Base-by-base conservation (phyloP, 2,329 filamentous ascomycete genomes). In the Ceratocystis cubensis region DNA sequence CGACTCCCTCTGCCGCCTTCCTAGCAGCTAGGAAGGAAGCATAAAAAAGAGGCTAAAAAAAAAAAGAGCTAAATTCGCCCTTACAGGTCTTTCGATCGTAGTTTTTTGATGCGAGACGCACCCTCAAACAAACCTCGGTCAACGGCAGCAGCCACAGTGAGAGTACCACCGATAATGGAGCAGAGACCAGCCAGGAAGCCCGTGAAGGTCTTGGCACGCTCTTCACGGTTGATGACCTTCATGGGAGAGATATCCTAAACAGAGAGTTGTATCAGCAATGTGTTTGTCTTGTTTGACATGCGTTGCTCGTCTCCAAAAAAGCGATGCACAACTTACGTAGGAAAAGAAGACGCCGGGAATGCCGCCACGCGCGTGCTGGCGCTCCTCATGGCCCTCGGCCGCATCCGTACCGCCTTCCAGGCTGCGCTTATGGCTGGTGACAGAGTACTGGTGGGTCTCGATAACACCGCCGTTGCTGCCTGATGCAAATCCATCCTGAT, bases 311-410 rank as follows among this genome's bases (percentile, higher is more conserved):
- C 2, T 59, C 10, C 10, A 6, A 57, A 13, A n/a, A 57, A 37
- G 28, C 17, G 15, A 20, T 37, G 17, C 6, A 13, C 45, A 41
- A 84, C 88, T 83, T 80, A 92, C 89, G 72, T 99, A 99, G 70
- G 91, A 96, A 79, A 99, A 97, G 80, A 99, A 99, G 15, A 99
- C 92, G 56, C 94, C 94, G 0, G 94, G 94, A 72, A 99, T 97
- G 70, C 94, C 94, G 69, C 91, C 92, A 65, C 86, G 80, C 2
- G 93, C 90, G 75, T 99, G 94, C 70, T 95, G 78, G 48, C 93
- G 86, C 80, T 97, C 93, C 74, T 92, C 88, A 75, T 99, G 94
- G 17, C 92, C 93, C 72, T 96, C 91, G 8, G 88, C 84, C 8
- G 87, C 82, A 73, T 96, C 95, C 70, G 88, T 86, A 5, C 94